phyloP scores from a whole-genome alignment of 2,329 filamentous ascomycete genomes.

The Aspergillus sp. region DNA sequence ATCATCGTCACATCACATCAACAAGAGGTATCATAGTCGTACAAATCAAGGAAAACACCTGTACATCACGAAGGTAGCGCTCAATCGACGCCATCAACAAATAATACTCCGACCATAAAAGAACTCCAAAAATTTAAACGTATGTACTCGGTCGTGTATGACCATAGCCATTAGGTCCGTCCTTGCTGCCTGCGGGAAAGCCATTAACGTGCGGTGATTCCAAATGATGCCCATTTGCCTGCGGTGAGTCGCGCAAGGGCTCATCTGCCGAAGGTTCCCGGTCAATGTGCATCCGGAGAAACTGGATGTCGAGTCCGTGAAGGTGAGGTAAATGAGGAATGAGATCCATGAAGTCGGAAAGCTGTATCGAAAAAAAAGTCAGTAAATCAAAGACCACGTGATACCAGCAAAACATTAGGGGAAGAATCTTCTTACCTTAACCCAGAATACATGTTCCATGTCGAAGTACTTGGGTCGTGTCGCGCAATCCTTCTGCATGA shows the following conservation, averaged over 20 bases:
- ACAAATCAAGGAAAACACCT: conserved; percentile 29
- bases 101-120: conserved; percentile 3
- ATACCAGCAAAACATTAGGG: background rate
- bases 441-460: conserved; percentile 46
- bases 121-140: conserved; percentile 24
- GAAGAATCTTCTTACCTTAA: conserved; percentile 32
- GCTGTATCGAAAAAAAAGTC: conserved; percentile 17
- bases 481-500: conserved; percentile 35
- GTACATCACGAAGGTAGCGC: conserved; percentile 16
- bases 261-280: conserved; percentile 22
- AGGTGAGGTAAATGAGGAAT: conserved; percentile 43
- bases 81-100: conserved; percentile 6
- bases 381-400: background rate
- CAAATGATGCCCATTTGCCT: conserved; percentile 27
- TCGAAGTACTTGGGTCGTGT: conserved; percentile 41
- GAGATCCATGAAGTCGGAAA: conserved; percentile 44
- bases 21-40: conserved; percentile 38
- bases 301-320: conserved; percentile 32
- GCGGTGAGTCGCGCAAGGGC: conserved; percentile 11
- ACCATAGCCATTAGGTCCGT: conserved; percentile 28
- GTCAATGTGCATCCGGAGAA: conserved; percentile 35
- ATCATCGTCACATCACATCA: conserved; percentile 17
- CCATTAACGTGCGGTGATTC: conserved; percentile 11
- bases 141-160: conserved; percentile 34
- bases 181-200: conserved; percentile 19